These are phyloP conservation scores for Chenopodium suecicum DNA, from an alignment of 148 eudicot species.

Conservation along the genomic window DNA sequence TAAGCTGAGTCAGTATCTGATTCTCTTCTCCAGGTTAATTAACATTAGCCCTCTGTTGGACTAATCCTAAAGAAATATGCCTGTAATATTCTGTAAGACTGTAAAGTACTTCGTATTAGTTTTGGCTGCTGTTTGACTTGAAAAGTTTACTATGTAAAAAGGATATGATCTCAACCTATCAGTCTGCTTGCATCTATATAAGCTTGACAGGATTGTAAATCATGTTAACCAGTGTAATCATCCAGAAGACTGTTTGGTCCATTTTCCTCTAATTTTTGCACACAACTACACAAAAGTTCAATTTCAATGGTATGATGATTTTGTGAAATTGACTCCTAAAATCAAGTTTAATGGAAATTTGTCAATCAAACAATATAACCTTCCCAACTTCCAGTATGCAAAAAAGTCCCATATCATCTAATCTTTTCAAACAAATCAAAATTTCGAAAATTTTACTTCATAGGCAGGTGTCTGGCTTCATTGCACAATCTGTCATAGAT, in stretches of 20 bases:
- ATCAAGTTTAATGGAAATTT: too few species aligned
- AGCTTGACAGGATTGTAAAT: background rate
- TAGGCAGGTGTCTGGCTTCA: conserved; percentile 48
- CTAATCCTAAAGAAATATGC: background rate
- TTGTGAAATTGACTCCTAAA: too few species aligned
- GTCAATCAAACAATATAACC: too few species aligned
- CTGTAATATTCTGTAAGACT: background rate
- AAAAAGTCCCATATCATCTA: too few species aligned
- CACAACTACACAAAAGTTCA: too few species aligned
- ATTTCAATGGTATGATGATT: too few species aligned
- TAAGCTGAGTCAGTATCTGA: background rate
- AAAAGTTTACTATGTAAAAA: background rate
- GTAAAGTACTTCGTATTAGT: background rate
- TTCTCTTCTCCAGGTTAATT: background rate
- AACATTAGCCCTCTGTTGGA: background rate
- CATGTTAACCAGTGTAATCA: too few species aligned
- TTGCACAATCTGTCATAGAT: conserved; percentile 25
- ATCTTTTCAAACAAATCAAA: background rate
- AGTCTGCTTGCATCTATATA: background rate
- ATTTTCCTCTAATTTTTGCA: too few species aligned
- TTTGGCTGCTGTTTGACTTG: background rate
- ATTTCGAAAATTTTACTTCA: conserved; percentile 25
- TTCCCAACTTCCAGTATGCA: too few species aligned
- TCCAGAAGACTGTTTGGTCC: too few species aligned
- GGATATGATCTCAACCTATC: background rate